These are phyloP conservation scores for Boletus rubropictus DNA, from an alignment of 768 basidiomycete genomes.

Conservation along the genomic window DNA sequence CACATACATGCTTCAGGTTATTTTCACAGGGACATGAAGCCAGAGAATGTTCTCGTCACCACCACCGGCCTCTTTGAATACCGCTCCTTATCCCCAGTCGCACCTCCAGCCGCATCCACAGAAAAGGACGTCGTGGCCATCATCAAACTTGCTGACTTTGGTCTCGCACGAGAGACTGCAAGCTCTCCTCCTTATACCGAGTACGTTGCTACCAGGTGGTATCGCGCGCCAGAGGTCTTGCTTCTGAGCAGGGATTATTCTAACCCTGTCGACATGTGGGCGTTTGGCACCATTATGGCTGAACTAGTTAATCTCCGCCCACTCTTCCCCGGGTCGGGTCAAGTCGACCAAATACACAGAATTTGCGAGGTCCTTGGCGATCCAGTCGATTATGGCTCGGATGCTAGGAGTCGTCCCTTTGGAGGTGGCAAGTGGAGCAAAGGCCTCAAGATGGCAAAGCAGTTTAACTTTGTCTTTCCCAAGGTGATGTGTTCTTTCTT, in stretches of 20 bases:
- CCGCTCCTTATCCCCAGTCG: slow-evolving; percentile 66
- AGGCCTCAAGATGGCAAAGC: slow-evolving; percentile 83
- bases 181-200: slow-evolving; percentile 95
- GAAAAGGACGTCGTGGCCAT: slow-evolving; percentile 96
- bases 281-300: slow-evolving; percentile 95
- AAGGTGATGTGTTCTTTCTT: slow-evolving; percentile 49
- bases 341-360: slow-evolving; percentile 85
- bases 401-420: slow-evolving; percentile 56
- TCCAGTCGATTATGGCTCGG: slow-evolving; percentile 78
- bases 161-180: slow-evolving; percentile 84
- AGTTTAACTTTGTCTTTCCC: slow-evolving; percentile 81
- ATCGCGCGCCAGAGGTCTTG: slow-evolving; percentile 95
- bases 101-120: slow-evolving; percentile 54
- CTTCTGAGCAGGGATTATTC: slow-evolving; percentile 90
- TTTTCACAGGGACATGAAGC: slow-evolving; percentile 99
- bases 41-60: slow-evolving; percentile 97
- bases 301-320: slow-evolving; percentile 94
- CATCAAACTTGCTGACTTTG: slow-evolving; percentile 98
- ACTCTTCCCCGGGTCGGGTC: slow-evolving; percentile 89
- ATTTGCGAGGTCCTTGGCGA: slow-evolving; percentile 95
- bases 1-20: slow-evolving; percentile 92
- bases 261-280: slow-evolving; percentile 99
- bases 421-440: slow-evolving; percentile 88
- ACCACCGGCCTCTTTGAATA: slow-evolving; percentile 96
- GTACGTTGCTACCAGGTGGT: slow-evolving; percentile 99